phyloP scores from a whole-genome alignment of 352 stramenopile genomes.

The Pythium periplocum region DNA sequence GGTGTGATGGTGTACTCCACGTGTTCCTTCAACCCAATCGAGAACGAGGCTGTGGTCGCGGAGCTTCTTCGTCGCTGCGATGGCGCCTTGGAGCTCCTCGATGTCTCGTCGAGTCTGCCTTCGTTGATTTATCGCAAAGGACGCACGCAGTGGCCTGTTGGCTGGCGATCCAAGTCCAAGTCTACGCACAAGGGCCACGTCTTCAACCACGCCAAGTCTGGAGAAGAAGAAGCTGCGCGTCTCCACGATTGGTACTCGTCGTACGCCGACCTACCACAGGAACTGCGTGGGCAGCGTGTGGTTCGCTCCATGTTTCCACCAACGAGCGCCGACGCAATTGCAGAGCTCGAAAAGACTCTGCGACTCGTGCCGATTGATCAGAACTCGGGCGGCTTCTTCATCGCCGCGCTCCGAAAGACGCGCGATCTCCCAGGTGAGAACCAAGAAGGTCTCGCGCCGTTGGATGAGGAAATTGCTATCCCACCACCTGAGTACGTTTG shows the following conservation, averaged over 20 bases:
- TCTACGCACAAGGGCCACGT: conserved; percentile 77
- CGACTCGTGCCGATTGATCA: conserved; percentile 96
- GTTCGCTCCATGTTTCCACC: conserved; percentile 85
- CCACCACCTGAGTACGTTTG: conserved; percentile 66
- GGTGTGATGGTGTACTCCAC: conserved; percentile 95
- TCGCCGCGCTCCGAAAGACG: conserved; percentile 92
- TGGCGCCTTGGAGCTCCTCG: conserved; percentile 87
- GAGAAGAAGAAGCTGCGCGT: conserved; percentile 4
- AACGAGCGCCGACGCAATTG: background rate
- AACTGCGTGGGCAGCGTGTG: conserved; percentile 62
- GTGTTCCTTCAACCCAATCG: conserved; percentile 98
- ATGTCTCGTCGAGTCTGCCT: conserved; percentile 67
- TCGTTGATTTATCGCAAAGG: conserved; percentile 48
- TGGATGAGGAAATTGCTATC: conserved; percentile 41
- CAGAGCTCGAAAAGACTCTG: conserved; percentile 85
- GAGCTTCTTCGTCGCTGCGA: conserved; percentile 89
- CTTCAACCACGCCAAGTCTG: conserved; percentile 24
- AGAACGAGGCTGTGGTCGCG: conserved; percentile 98
- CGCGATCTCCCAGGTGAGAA: conserved; percentile 39
- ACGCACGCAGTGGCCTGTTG: conserved; percentile 58
- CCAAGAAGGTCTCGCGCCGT: conserved; percentile 37
- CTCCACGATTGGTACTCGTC: conserved; percentile 77
- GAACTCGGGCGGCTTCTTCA: conserved; percentile 98
- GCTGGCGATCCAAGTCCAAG: conserved; percentile 86
- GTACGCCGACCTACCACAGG: conserved; percentile 51